Evolutionary conservation across 1,284 basidiomycete genomes (phyloP).

Genomic region (Trichosporon coremiiforme): DNA sequence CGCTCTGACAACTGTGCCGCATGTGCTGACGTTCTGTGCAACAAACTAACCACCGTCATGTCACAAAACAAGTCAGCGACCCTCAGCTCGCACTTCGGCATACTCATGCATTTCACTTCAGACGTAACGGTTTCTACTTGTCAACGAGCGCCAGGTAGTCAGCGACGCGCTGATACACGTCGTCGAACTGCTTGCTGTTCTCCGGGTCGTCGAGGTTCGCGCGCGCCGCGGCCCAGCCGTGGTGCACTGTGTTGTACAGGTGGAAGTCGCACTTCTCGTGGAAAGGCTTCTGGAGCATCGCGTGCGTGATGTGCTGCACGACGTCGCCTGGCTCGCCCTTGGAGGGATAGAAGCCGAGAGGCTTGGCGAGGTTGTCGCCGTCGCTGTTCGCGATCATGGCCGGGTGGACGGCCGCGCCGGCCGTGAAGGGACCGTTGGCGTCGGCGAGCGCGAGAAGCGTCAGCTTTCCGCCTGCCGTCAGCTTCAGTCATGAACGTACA

Average conservation of each 20-base stretch:
- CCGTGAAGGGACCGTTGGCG: conserved; percentile 34
- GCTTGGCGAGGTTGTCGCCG: conserved; percentile 43
- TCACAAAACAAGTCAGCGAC: no score
- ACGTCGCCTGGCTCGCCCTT: conserved; percentile 49
- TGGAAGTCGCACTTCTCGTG: conserved; percentile 38
- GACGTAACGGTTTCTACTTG: neutral
- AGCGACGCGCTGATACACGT: conserved; percentile 64
- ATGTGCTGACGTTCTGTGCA: no score
- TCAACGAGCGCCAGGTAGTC: conserved; percentile 58
- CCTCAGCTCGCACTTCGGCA: no score
- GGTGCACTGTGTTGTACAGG: conserved; percentile 58
- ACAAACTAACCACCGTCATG: no score
- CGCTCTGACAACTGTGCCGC: no score
- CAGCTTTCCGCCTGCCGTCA: conserved; percentile 46
- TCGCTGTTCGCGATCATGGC: conserved; percentile 50
- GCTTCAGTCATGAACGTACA: neutral
- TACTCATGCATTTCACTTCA: neutral
- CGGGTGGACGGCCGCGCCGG: conserved; percentile 46
- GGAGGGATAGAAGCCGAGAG: conserved; percentile 48
- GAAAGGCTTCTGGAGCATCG: conserved; percentile 38
- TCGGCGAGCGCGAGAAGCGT: conserved; percentile 38
- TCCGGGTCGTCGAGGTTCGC: conserved; percentile 66
- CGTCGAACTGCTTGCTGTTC: conserved; percentile 68
- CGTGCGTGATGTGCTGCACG: conserved; percentile 37
- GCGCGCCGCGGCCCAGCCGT: conserved; percentile 73